These are phyloP conservation scores for Amesomyces nigricolor DNA, from an alignment of 2,329 filamentous ascomycete genomes.

Conservation along the genomic window DNA sequence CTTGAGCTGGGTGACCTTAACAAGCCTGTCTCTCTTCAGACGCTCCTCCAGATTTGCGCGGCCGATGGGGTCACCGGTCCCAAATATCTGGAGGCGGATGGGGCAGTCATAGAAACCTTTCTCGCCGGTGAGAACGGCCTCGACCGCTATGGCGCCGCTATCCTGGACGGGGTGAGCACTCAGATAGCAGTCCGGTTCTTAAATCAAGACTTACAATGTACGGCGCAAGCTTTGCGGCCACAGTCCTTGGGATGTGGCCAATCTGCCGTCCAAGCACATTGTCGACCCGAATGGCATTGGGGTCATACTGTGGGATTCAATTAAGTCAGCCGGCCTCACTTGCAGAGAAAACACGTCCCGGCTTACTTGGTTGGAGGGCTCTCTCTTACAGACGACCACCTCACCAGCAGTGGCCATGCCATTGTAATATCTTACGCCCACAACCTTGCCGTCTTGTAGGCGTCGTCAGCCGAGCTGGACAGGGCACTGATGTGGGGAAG, in stretches of 20 bases:
- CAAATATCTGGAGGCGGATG: conserved; percentile 62
- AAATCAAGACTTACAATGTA: conserved; percentile 53
- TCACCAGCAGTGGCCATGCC: conserved; percentile 59
- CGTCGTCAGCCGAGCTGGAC: not conserved
- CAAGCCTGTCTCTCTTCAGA: conserved; percentile 60
- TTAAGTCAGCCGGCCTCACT: conserved; percentile 2
- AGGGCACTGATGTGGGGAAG: not conserved
- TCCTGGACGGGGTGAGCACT: conserved; percentile 42
- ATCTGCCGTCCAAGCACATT: conserved; percentile 73
- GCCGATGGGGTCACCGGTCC: conserved; percentile 51
- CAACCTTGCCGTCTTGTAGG: conserved; percentile 41
- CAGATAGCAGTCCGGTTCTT: not conserved
- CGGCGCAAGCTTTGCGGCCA: conserved; percentile 66
- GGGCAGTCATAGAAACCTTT: conserved; percentile 69
- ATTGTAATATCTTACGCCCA: conserved; percentile 54
- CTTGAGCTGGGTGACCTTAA: conserved; percentile 52
- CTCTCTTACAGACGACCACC: conserved; percentile 55
- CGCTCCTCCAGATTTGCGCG: conserved; percentile 51
- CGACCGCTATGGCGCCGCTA: conserved; percentile 53
- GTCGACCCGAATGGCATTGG: conserved; percentile 70
- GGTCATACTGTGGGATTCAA: conserved; percentile 47
- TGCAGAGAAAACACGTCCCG: conserved; percentile 24
- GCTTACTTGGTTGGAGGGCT: conserved; percentile 55
- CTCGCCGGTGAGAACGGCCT: conserved; percentile 62
- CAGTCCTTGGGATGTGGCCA: conserved; percentile 64